Evolutionary conservation across 2,329 filamentous ascomycete genomes (phyloP), one percentile per base, ranked within the genome.

Genomic region (Eurotiales sp.): DNA sequence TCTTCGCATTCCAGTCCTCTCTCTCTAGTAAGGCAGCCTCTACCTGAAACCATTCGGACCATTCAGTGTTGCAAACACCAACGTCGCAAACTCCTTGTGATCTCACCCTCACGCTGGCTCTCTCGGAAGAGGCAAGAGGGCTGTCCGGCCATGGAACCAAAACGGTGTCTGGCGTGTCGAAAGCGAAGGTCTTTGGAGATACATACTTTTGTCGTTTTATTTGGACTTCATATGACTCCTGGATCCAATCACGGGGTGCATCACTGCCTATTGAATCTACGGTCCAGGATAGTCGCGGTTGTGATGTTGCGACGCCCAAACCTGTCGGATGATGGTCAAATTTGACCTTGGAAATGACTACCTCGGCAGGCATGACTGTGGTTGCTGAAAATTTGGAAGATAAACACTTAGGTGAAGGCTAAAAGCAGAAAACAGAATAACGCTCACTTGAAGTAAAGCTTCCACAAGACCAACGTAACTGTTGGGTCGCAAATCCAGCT

Each of bases 11-110:
- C 64, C 68, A 72, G 43, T 71, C 65, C 1, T 58, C 54, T 4
- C 43, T 45, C 8, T 49, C 43, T 4, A 72, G 56, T 3, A 73
- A 53, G 3, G 64, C 69, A 2, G 62, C 57, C 48, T 73, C 71
- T 11, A 72, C 59, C 1, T 45, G 42, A 0, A 56, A 53, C 17
- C 49, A 46, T 7, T 61, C 53, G 10, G 64, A 67, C 69, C 69
- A 72, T 55, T 45, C 8, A 65, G 65, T 32, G 34, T 27, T 10
- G 25, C 29, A 1, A 25, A 15, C 36, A n/a, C 43, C 27, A 10
- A 11, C 29, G 7, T n/a, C 30, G 27, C 21, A 55, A 34, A n/a
- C 34, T 41, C 10, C 25, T 27, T 6, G 25, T 10, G 25, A 27
- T 27, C 25, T 5, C 10, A 27, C 10, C 25, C 25, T 37, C 17